Evolutionary conservation across 352 stramenopile species (phyloP).

Genomic region (Thalassiosira livingstoniorum): DNA sequence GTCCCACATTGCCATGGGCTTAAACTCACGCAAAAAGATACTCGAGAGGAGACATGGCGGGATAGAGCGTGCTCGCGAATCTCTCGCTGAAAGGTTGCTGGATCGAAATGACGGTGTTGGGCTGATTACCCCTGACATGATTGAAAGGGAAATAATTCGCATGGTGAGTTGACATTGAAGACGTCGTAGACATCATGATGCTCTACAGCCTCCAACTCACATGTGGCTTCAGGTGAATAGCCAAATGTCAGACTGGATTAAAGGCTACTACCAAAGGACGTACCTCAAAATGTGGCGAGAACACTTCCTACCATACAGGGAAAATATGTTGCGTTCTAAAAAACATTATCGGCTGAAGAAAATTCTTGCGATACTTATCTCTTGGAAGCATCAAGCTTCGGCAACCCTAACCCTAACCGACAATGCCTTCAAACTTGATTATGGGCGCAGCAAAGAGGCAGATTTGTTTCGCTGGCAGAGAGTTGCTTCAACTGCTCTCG

Average conservation of each 20-base stretch:
- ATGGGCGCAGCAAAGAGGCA: neutral
- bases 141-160: slow-evolving; percentile 1
- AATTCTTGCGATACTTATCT: neutral
- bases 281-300: slow-evolving; percentile 14
- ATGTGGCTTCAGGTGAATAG: neutral
- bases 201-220: neutral
- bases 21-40: slow-evolving; percentile 20
- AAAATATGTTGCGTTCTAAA: neutral
- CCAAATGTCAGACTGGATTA: neutral
- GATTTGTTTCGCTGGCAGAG: neutral
- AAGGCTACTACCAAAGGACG: slow-evolving; percentile 11
- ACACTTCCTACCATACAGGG: neutral
- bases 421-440: neutral
- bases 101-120: slow-evolving; percentile 4
- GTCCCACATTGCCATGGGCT: slow-evolving; percentile 9
- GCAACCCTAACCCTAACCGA: neutral
- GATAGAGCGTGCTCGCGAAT: slow-evolving; percentile 18
- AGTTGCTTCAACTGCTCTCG: neutral
- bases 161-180: too few species aligned
- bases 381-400: neutral
- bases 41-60: slow-evolving; percentile 9
- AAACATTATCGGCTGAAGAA: neutral
- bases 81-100: slow-evolving; percentile 6
- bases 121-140: slow-evolving; percentile 17
- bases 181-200: too few species aligned